phyloP scores from a whole-genome alignment of 2,329 filamentous ascomycete genomes.

The Daldinia sp. region DNA sequence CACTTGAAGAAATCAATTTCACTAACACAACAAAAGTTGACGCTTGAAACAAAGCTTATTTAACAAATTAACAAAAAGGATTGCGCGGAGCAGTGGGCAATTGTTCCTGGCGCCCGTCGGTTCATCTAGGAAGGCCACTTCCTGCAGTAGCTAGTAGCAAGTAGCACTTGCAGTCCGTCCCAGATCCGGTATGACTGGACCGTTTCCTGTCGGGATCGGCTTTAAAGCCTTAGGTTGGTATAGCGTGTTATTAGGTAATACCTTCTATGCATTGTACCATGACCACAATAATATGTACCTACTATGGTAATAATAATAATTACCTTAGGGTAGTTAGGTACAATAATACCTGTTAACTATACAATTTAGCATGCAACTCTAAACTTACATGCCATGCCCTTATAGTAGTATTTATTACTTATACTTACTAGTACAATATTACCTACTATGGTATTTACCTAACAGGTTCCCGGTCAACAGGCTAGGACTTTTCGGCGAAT shows the following conservation, averaged over 20 bases:
- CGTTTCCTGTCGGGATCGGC: neutral
- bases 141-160: conserved; percentile 18
- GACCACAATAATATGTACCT: neutral
- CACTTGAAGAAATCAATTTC: conserved; percentile 1
- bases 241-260: conserved; percentile 26
- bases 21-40: neutral
- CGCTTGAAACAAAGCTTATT: conserved; percentile 39
- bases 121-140: conserved; percentile 15
- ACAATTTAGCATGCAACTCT: too few species aligned
- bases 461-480: neutral
- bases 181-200: too few species aligned
- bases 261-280: conserved; percentile 10
- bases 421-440: neutral
- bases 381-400: neutral
- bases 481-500: conserved; percentile 3
- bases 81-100: conserved; percentile 17
- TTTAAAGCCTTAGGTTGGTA: conserved; percentile 16
- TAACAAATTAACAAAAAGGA: conserved; percentile 25
- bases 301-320: too few species aligned
- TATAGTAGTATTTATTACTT: too few species aligned
- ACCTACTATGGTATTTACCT: neutral
- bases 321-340: neutral
- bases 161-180: neutral
- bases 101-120: conserved; percentile 27
- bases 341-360: neutral